Evolutionary conservation across 2,329 filamentous ascomycete genomes (phyloP).

Genomic region (Diaporthe sp.): DNA sequence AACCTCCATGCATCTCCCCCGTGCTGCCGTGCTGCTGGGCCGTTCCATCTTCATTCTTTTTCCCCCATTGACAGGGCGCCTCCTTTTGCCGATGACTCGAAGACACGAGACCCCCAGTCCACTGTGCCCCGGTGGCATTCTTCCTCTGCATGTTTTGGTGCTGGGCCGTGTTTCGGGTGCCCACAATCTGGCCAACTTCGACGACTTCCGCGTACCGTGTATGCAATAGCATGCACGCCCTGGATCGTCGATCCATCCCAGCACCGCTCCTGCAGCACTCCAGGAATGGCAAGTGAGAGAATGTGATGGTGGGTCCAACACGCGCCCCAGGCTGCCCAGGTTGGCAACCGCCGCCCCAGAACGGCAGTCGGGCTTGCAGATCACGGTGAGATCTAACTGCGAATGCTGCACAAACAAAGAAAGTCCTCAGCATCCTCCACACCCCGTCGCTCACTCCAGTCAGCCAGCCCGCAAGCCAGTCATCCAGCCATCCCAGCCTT

Average conservation of each 20-base stretch:
- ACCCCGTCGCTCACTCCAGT: background rate
- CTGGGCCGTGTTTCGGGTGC: constrained; percentile 32
- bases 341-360: constrained; percentile 24
- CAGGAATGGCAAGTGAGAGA: constrained; percentile 32
- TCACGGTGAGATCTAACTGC: constrained; percentile 14
- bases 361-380: constrained; percentile 11
- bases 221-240: background rate
- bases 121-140: background rate
- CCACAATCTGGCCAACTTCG: constrained; percentile 21
- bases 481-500: background rate
- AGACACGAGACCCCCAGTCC: constrained; percentile 7
- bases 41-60: background rate
- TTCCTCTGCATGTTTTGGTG: constrained; percentile 29
- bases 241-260: constrained; percentile 28
- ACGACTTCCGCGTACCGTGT: background rate
- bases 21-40: background rate
- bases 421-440: constrained; percentile 4
- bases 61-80: constrained; percentile 10
- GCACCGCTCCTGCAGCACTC: constrained; percentile 30
- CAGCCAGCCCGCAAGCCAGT: background rate
- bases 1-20: background rate
- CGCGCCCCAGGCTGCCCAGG: constrained; percentile 26
- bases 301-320: constrained; percentile 19
- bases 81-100: constrained; percentile 24
- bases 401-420: constrained; percentile 22